Percentiles rank a stretch among this genome's conserved stretches.
phyloP scores from a whole-genome alignment of 73 alveolate species.

The Stentor roeselii region DNA sequence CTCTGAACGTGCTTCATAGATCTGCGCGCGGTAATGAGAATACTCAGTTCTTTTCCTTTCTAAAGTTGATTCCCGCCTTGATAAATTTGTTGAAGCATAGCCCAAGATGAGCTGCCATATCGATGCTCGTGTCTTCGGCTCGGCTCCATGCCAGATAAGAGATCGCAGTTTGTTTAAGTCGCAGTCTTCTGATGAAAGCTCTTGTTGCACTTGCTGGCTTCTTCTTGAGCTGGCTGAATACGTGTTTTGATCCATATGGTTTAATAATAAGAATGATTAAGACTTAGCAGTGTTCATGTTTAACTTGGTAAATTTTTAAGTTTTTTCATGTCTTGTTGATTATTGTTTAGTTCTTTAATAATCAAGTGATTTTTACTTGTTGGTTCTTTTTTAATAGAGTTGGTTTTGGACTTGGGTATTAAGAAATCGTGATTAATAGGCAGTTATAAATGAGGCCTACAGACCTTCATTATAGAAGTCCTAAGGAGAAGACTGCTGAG shows the following conservation, averaged over 20 bases:
- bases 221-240: neutral
- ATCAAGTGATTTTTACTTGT: too few species aligned
- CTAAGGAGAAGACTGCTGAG: slow-evolving; percentile 53
- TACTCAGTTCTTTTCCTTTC: slow-evolving; percentile 76
- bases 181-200: neutral
- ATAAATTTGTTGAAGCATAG: slow-evolving; percentile 64
- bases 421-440: too few species aligned
- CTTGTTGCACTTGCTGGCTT: neutral
- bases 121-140: slow-evolving; percentile 44
- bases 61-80: slow-evolving; percentile 45
- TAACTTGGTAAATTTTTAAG: too few species aligned
- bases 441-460: slow-evolving; percentile 76
- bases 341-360: too few species aligned
- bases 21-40: slow-evolving; percentile 46
- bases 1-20: slow-evolving; percentile 51
- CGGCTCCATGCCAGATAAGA: slow-evolving; percentile 81
- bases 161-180: slow-evolving; percentile 53
- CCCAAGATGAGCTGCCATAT: slow-evolving; percentile 79
- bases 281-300: too few species aligned
- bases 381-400: too few species aligned
- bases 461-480: slow-evolving; percentile 46
- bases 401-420: too few species aligned
- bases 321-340: too few species aligned
- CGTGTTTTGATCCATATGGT: neutral
- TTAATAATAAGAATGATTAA: too few species aligned